Conservation (phyloP, 2,329 filamentous ascomycete genomes). For the Balansia obtecta region DNA sequence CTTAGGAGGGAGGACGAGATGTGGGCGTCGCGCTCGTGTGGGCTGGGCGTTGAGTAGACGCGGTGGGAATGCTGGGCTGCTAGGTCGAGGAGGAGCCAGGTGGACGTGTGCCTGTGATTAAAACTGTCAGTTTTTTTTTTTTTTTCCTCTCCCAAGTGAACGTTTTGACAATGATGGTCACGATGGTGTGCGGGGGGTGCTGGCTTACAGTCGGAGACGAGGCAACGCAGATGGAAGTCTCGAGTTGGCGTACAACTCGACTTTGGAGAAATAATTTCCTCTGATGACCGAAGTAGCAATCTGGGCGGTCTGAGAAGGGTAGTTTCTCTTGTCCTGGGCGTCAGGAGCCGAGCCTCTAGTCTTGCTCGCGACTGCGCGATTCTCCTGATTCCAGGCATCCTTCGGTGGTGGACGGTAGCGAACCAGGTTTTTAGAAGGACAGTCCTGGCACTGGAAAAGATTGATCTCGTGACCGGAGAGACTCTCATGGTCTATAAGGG, state of each 20-base stretch:
- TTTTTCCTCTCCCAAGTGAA: neutral
- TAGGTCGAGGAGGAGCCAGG: constrained; percentile 65
- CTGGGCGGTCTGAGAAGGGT: neutral
- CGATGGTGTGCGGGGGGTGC: no score
- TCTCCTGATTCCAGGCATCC: neutral
- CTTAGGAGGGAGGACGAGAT: constrained; percentile 58
- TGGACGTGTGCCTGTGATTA: constrained; percentile 52
- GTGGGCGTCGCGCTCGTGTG: constrained; percentile 53
- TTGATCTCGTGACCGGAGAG: constrained; percentile 41
- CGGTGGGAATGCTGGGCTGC: constrained; percentile 67
- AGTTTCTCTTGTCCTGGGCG: neutral
- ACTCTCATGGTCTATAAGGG: constrained; percentile 55
- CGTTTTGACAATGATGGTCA: no score
- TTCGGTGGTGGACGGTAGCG: neutral
- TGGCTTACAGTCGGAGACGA: constrained; percentile 50
- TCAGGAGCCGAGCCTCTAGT: neutral
- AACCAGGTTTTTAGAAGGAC: neutral
- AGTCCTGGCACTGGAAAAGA: constrained; percentile 25
- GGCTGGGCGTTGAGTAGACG: constrained; percentile 56
- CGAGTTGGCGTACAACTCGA: constrained; percentile 68
- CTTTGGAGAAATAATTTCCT: constrained; percentile 59
- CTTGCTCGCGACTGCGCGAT: neutral
- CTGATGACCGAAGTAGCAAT: constrained; percentile 20
- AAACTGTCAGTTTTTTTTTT: neutral
- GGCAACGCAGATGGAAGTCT: constrained; percentile 55